Conservation (phyloP, 2,329 filamentous ascomycete species). For the Monascus ruber region DNA sequence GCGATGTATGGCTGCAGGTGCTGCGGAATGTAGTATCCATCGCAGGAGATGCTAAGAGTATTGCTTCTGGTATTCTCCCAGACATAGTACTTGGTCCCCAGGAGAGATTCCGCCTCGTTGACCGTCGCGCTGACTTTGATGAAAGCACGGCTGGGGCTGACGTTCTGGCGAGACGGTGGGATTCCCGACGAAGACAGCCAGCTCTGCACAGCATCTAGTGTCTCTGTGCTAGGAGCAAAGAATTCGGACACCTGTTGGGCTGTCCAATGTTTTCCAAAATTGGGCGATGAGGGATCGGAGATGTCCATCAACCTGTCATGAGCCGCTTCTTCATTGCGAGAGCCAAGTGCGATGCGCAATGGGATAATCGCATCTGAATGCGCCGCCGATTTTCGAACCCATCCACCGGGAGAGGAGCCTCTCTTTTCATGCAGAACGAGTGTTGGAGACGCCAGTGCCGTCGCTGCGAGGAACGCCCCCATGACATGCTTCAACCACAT, state of each 20-base stretch:
- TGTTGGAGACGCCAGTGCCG: no score
- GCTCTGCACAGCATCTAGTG: conserved; percentile 39
- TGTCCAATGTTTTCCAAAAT: conserved; percentile 34
- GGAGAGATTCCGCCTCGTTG: conserved; percentile 41
- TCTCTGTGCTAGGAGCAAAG: conserved; percentile 32
- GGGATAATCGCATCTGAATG: no score
- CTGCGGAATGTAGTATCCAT: conserved; percentile 40
- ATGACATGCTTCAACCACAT: no score
- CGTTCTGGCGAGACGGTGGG: conserved; percentile 29
- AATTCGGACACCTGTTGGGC: conserved; percentile 32
- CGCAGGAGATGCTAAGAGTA: conserved; percentile 20
- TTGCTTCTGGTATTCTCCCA: conserved; percentile 31
- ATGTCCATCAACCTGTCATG: conserved; percentile 2
- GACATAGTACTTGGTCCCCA: conserved; percentile 43
- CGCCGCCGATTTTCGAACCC: no score
- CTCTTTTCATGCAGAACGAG: no score
- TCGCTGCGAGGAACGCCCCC: no score
- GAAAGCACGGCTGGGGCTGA: conserved; percentile 43
- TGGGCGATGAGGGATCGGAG: conserved; percentile 32
- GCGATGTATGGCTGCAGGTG: conserved; percentile 40
- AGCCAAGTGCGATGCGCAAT: no score
- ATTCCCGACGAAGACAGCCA: conserved; percentile 48
- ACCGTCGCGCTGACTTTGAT: conserved; percentile 46
- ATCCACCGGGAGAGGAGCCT: no score
- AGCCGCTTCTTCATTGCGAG: no score